phyloP scores from a whole-genome alignment of 1,284 basidiomycete genomes.

The Flammula alnicola region DNA sequence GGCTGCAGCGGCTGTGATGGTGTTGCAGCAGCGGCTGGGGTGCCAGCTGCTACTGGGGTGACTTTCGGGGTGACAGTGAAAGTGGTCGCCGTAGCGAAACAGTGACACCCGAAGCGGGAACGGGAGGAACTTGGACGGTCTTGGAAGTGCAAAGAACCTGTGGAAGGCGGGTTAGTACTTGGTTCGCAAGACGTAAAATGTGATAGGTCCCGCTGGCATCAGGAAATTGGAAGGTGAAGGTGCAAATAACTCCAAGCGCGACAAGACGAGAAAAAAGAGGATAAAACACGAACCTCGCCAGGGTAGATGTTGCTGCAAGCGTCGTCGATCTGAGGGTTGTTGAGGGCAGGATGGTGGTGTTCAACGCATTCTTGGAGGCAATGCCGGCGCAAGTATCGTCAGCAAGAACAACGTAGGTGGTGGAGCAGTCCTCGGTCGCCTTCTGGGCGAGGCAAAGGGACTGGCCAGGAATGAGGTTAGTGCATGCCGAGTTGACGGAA shows the following conservation, averaged over 20 bases:
- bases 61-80: conserved; percentile 35
- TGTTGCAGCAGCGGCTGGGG: conserved; percentile 28
- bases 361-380: conserved; percentile 35
- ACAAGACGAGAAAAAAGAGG: background rate
- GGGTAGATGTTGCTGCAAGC: conserved; percentile 53
- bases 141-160: conserved; percentile 30
- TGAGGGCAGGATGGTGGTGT: conserved; percentile 46
- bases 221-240: background rate
- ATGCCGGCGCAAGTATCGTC: conserved; percentile 50
- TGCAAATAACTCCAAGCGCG: background rate
- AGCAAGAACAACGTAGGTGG: conserved; percentile 38
- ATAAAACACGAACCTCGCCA: conserved; percentile 40
- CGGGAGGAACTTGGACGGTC: conserved; percentile 24
- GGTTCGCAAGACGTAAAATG: conserved; percentile 1
- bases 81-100: conserved; percentile 24
- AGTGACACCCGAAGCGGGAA: conserved; percentile 23
- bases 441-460: conserved; percentile 48
- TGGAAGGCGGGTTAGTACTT: background rate
- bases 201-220: background rate
- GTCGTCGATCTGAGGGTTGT: conserved; percentile 59
- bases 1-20: conserved; percentile 24
- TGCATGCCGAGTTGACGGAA: conserved; percentile 46
- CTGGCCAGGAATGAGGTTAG: conserved; percentile 45
- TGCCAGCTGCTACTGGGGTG: conserved; percentile 24
- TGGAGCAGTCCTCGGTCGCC: conserved; percentile 47